Evolutionary conservation across 257 asterid genomes (phyloP).

Genomic region (Solanum peruvianum): DNA sequence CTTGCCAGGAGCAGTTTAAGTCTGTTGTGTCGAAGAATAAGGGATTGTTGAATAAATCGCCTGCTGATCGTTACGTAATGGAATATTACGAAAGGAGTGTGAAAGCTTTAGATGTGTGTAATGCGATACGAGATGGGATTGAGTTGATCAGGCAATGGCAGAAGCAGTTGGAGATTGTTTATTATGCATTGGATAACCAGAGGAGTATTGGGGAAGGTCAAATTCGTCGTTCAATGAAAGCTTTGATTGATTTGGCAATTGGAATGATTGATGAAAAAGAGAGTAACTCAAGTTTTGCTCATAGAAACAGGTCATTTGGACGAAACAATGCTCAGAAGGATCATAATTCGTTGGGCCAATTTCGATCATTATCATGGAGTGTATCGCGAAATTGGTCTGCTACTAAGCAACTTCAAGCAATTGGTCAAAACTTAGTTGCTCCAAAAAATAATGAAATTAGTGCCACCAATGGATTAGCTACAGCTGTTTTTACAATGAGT

Average conservation of each 20-base stretch:
- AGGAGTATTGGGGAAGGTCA: slow-evolving; percentile 61
- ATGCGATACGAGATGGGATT: slow-evolving; percentile 67
- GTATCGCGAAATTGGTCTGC: slow-evolving; percentile 25
- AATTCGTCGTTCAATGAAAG: slow-evolving; percentile 61
- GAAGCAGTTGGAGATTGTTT: slow-evolving; percentile 57
- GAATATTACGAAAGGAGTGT: slow-evolving; percentile 60
- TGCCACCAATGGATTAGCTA: slow-evolving; percentile 12
- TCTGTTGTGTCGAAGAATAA: slow-evolving; percentile 25
- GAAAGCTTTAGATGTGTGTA: slow-evolving; percentile 62
- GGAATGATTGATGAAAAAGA: slow-evolving; percentile 38
- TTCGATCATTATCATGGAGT: slow-evolving; percentile 19
- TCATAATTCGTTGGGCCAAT: slow-evolving; percentile 2
- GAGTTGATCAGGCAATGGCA: slow-evolving; percentile 52
- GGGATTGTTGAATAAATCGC: slow-evolving; percentile 15
- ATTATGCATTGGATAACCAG: slow-evolving; percentile 39
- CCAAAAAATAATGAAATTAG: slow-evolving; percentile 5
- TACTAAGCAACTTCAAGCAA: slow-evolving; percentile 20
- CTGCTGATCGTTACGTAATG: slow-evolving; percentile 23
- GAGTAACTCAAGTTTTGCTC: neutral
- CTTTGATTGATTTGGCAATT: slow-evolving; percentile 42
- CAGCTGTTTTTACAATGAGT: slow-evolving; percentile 15
- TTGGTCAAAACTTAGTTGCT: slow-evolving; percentile 10
- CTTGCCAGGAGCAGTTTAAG: slow-evolving; percentile 56
- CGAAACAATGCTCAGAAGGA: slow-evolving; percentile 4
- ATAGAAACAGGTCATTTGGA: slow-evolving; percentile 16